A percentile compares a stretch with the other conserved stretches of the same genome.
Evolutionary conservation across 176 grass and related monocot species (phyloP).

Genomic region (Eragrostis curvula): DNA sequence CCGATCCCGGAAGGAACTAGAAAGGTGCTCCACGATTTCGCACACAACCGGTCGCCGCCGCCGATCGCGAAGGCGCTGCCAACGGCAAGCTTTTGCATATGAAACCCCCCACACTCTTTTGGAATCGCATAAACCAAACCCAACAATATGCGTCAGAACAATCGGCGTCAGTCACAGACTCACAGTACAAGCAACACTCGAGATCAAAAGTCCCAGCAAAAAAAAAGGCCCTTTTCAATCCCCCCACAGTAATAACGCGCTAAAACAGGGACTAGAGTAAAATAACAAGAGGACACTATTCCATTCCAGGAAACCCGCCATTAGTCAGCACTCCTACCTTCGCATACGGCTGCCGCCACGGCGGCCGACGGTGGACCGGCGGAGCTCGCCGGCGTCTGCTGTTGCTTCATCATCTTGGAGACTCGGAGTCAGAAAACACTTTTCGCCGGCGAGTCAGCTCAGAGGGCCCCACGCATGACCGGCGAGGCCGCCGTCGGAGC

Average conservation of each 20-base stretch:
- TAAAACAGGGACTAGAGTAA: not conserved
- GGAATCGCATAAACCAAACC: not conserved
- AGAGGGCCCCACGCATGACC: slow-evolving; percentile 39
- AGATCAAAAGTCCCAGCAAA: not conserved
- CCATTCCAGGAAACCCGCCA: slow-evolving; percentile 22
- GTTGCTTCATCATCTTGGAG: slow-evolving; percentile 36
- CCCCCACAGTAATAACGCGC: not conserved
- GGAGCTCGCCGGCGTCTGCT: slow-evolving; percentile 30
- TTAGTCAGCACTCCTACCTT: slow-evolving; percentile 43
- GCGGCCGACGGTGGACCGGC: not conserved
- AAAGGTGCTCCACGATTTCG: not conserved
- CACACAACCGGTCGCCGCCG: not conserved
- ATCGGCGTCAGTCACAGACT: not conserved
- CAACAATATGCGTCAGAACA: not conserved
- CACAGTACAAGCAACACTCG: not conserved
- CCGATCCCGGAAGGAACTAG: not conserved
- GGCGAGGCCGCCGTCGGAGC: slow-evolving; percentile 2
- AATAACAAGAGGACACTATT: not conserved
- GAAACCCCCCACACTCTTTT: not conserved
- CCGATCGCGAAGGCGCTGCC: not conserved
- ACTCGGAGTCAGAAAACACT: not conserved
- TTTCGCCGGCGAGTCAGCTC: slow-evolving; percentile 26
- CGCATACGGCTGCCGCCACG: slow-evolving; percentile 1
- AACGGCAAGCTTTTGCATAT: not conserved
- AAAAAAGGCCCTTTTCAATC: not conserved